Conservation (phyloP, 2,329 filamentous ascomycete species). For the Penicillium hordei region DNA sequence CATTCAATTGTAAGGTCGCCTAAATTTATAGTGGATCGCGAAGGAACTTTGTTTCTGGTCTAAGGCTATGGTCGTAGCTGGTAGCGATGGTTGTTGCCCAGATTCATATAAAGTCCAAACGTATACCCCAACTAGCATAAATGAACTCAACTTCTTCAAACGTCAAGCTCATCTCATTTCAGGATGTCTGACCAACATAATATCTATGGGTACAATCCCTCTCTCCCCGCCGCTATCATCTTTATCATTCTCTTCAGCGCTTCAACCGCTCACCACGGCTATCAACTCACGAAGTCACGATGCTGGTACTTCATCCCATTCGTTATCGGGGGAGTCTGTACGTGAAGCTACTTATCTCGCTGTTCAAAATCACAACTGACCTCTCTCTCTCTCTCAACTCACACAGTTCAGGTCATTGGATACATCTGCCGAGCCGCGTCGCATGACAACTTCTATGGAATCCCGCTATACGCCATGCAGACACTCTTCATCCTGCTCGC, state of each 20-base stretch:
- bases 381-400: background rate
- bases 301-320: slow-evolving; percentile 52
- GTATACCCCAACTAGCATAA: background rate
- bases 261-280: slow-evolving; percentile 45
- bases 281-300: slow-evolving; percentile 43
- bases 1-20: background rate
- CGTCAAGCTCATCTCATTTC: background rate
- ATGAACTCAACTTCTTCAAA: background rate
- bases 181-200: slow-evolving; percentile 19
- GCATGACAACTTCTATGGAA: slow-evolving; percentile 25
- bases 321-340: slow-evolving; percentile 41
- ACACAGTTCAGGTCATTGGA: slow-evolving; percentile 47
- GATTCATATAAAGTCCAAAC: background rate
- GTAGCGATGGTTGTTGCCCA: background rate
- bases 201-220: slow-evolving; percentile 47
- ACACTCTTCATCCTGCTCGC: slow-evolving; percentile 38
- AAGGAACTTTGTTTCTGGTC: background rate
- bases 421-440: slow-evolving; percentile 31
- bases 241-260: slow-evolving; percentile 50
- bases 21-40: slow-evolving; percentile 5
- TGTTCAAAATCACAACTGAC: background rate
- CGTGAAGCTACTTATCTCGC: slow-evolving; percentile 6
- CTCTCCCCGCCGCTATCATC: slow-evolving; percentile 47
- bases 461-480: slow-evolving; percentile 35
- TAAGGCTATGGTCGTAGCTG: background rate